Conservation (phyloP, 768 basidiomycete species). For the Leccinum ochraceum region DNA sequence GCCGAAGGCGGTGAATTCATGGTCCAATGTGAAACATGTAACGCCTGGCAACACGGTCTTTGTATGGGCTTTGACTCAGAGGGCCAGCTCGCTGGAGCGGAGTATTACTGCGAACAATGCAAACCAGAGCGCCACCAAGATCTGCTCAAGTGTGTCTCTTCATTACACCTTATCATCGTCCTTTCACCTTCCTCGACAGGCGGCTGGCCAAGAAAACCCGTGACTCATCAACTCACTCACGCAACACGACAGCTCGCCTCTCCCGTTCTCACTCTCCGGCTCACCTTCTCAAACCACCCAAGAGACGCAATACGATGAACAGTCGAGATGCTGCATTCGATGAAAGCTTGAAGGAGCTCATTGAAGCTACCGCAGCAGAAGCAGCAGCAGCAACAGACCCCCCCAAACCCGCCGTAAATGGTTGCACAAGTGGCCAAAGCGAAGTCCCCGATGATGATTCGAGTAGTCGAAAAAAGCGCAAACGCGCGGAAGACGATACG, state of each 20-base stretch:
- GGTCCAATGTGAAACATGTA: conserved; percentile 97
- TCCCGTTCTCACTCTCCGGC: conserved; percentile 78
- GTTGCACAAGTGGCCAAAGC: conserved; percentile 41
- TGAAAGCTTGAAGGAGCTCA: conserved; percentile 77
- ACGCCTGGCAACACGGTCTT: conserved; percentile 96
- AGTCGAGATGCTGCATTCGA: conserved; percentile 94
- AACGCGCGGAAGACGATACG: conserved; percentile 73
- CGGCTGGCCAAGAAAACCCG: conserved; percentile 63
- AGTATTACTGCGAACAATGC: conserved; percentile 95
- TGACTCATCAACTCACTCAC: conserved; percentile 64
- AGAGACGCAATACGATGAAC: conserved; percentile 96
- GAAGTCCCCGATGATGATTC: conserved; percentile 53
- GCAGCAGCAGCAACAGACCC: conserved; percentile 55
- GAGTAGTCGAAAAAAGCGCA: conserved; percentile 65
- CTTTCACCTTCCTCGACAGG: conserved; percentile 39
- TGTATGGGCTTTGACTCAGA: conserved; percentile 93
- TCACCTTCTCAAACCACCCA: conserved; percentile 63
- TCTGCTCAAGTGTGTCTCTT: conserved; percentile 68
- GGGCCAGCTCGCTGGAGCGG: conserved; percentile 70
- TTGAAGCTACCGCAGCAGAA: conserved; percentile 73
- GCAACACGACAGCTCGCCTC: conserved; percentile 58
- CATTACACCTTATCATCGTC: conserved; percentile 16
- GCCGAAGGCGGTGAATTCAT: conserved; percentile 91
- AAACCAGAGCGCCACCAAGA: conserved; percentile 83
- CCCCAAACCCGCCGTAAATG: conserved; percentile 34